phyloP scores from a whole-genome alignment of 2,329 filamentous ascomycete species.

The Ophiobolus disseminans region DNA sequence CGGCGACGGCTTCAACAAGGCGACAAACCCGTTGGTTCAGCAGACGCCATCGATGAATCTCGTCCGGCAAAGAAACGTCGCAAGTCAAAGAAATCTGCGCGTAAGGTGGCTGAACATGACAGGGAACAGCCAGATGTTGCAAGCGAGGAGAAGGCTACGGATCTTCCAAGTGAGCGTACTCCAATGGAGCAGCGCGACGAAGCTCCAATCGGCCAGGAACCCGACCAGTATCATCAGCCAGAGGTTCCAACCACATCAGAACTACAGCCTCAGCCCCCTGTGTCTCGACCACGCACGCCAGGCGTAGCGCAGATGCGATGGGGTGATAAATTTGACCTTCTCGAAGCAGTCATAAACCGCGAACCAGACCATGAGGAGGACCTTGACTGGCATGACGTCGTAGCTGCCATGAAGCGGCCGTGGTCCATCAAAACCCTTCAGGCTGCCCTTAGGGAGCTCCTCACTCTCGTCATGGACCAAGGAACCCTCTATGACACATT shows the following conservation, averaged over 20 bases:
- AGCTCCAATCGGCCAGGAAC: background rate
- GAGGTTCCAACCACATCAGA: background rate
- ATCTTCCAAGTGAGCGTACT: background rate
- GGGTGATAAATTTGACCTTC: slow-evolving; percentile 52
- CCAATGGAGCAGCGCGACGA: background rate
- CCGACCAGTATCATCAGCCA: background rate
- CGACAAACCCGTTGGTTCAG: background rate
- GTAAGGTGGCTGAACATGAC: background rate
- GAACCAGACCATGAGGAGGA: slow-evolving; percentile 35
- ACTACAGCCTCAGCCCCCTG: too few relatives aligned
- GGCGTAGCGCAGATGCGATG: slow-evolving; percentile 43
- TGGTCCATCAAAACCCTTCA: slow-evolving; percentile 34
- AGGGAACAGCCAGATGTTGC: background rate
- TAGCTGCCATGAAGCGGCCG: slow-evolving; percentile 3
- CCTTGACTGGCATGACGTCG: slow-evolving; percentile 42
- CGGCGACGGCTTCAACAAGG: background rate
- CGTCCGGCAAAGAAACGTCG: background rate
- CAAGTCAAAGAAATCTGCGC: background rate
- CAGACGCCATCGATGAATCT: background rate
- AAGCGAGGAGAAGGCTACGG: background rate
- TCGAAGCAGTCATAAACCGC: slow-evolving; percentile 42
- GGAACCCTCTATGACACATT: slow-evolving; percentile 17
- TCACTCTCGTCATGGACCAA: slow-evolving; percentile 14
- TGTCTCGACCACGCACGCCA: background rate
- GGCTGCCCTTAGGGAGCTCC: slow-evolving; percentile 23